Evolutionary conservation across 2,329 filamentous ascomycete genomes (phyloP).

Genomic region (Didymella arachidicola): DNA sequence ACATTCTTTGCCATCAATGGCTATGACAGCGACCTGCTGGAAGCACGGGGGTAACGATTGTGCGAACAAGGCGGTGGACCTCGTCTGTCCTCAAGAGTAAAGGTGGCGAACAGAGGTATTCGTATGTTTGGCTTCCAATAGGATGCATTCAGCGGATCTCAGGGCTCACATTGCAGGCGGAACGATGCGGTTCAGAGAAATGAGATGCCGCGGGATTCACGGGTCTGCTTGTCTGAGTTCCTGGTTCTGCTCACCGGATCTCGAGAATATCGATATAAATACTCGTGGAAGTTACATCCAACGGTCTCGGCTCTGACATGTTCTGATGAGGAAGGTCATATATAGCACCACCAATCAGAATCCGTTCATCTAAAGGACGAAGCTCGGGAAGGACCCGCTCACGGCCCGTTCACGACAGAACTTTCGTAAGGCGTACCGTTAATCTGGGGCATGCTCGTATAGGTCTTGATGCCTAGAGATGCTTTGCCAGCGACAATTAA

Average conservation of each 20-base stretch:
- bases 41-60: conserved; percentile 1
- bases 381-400: conserved; percentile 1
- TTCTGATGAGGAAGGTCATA: conserved; percentile 6
- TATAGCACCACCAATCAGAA: conserved; percentile 3
- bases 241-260: background rate
- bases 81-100: background rate
- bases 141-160: too few species aligned
- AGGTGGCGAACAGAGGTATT: background rate
- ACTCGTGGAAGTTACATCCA: background rate
- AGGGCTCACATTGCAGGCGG: background rate
- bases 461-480: conserved; percentile 15
- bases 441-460: conserved; percentile 19
- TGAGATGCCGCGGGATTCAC: too few species aligned
- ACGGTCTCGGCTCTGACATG: background rate
- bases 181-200: too few species aligned
- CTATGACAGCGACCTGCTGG: conserved; percentile 2
- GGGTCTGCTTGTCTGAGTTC: background rate
- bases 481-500: background rate
- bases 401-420: conserved; percentile 9
- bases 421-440: conserved; percentile 23
- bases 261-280: background rate
- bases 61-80: background rate
- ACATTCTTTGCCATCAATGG: background rate
- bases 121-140: too few species aligned
- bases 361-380: background rate